These are phyloP conservation scores for Penicillium sp. DNA, from an alignment of 2,329 filamentous ascomycete species.

Conservation along the genomic window DNA sequence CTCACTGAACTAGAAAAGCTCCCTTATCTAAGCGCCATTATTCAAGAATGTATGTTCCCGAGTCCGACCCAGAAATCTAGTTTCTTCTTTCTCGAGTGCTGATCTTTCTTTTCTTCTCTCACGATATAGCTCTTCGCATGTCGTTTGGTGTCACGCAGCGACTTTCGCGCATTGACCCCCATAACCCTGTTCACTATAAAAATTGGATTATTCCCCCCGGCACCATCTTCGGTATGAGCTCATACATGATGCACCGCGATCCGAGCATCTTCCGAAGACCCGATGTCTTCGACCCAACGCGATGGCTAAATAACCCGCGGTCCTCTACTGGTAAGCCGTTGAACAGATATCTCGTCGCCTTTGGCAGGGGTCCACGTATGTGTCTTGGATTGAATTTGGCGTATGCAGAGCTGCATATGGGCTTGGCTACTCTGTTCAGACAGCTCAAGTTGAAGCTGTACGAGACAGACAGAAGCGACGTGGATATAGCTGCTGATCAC, in stretches of 20 bases:
- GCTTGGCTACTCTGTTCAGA: too few species aligned
- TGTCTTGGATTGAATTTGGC: neutral
- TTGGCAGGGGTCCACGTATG: neutral
- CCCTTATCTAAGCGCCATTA: too few species aligned
- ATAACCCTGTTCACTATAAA: neutral
- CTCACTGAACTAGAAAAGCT: too few species aligned
- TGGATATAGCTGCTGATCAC: too few species aligned
- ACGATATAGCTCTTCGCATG: neutral
- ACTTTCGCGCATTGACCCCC: neutral
- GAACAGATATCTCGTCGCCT: neutral
- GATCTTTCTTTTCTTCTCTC: too few species aligned
- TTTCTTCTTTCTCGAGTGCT: too few species aligned
- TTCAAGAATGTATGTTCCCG: too few species aligned
- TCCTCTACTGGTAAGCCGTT: neutral
- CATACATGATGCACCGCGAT: neutral
- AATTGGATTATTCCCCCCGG: neutral
- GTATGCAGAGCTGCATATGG: too few species aligned
- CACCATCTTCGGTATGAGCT: neutral
- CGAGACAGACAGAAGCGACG: too few species aligned
- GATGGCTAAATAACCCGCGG: neutral
- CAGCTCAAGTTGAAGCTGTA: too few species aligned
- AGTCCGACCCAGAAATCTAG: too few species aligned
- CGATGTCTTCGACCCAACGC: neutral
- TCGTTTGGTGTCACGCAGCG: neutral
- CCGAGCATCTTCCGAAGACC: neutral